These are phyloP conservation scores for Morella rubra DNA, from an alignment of 306 rosid genomes.

Conservation along the genomic window DNA sequence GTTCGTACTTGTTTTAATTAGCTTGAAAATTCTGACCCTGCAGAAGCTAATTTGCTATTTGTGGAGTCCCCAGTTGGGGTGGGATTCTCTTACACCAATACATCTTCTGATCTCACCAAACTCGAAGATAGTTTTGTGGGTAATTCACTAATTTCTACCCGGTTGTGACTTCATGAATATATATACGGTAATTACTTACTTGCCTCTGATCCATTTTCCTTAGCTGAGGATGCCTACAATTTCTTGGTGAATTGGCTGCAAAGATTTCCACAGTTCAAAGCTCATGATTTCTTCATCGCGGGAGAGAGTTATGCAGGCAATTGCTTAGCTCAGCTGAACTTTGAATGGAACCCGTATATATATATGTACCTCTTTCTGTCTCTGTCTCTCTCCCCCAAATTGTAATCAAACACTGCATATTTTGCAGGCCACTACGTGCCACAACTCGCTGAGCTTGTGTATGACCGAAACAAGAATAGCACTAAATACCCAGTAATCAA, in stretches of 20 bases:
- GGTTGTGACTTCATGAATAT: not conserved
- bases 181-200: constrained; percentile 4
- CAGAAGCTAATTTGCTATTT: constrained; percentile 59
- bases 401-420: not conserved
- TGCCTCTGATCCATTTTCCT: constrained; percentile 10
- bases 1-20: constrained; percentile 7
- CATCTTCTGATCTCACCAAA: constrained; percentile 53
- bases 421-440: constrained; percentile 57
- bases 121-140: constrained; percentile 55
- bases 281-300: constrained; percentile 48
- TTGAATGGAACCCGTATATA: not conserved
- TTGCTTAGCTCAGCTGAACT: constrained; percentile 4
- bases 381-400: not conserved
- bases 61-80: constrained; percentile 65
- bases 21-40: constrained; percentile 21
- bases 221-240: constrained; percentile 58
- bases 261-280: constrained; percentile 47
- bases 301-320: constrained; percentile 66
- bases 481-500: constrained; percentile 40
- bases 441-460: constrained; percentile 52
- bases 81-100: constrained; percentile 57
- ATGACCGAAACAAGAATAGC: constrained; percentile 47
- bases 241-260: constrained; percentile 64
- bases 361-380: not conserved
- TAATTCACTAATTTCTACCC: constrained; percentile 22